A percentile compares a stretch with the other conserved stretches of the same genome.
phyloP scores from a whole-genome alignment of 2,329 filamentous ascomycete species.

The Talaromyces funiculosus region DNA sequence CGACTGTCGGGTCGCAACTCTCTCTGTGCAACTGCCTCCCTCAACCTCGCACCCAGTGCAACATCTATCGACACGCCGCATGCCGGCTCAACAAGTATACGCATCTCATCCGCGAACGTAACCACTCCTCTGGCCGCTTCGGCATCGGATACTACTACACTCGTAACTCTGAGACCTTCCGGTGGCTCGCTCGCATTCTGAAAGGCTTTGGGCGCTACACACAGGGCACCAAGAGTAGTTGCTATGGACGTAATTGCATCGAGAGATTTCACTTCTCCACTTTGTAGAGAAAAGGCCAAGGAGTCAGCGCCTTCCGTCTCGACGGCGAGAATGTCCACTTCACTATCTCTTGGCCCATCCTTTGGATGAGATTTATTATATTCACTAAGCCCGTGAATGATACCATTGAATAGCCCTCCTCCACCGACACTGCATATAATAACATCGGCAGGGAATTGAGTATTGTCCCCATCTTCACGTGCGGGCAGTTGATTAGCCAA shows the following conservation, averaged over 20 bases:
- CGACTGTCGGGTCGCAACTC: conserved; percentile 25
- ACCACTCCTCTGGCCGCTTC: conserved; percentile 72
- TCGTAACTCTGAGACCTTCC: conserved; percentile 43
- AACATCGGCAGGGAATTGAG: conserved; percentile 51
- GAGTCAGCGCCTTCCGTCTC: conserved; percentile 70
- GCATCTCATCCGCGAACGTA: conserved; percentile 70
- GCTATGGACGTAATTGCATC: conserved; percentile 67
- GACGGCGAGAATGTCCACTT: conserved; percentile 54
- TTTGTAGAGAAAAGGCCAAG: conserved; percentile 55
- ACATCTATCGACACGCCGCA: conserved; percentile 69
- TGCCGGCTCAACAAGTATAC: conserved; percentile 71
- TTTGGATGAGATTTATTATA: background rate
- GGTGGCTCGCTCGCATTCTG: conserved; percentile 50
- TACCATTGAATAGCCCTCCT: conserved; percentile 68
- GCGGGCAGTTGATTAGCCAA: conserved; percentile 30
- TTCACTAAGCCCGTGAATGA: conserved; percentile 57
- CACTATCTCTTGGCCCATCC: conserved; percentile 8
- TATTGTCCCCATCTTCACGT: conserved; percentile 8
- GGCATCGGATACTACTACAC: conserved; percentile 61
- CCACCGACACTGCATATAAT: conserved; percentile 75
- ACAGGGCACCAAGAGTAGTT: conserved; percentile 61
- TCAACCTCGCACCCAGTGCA: conserved; percentile 22
- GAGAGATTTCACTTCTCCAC: conserved; percentile 52
- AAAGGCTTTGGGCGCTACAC: conserved; percentile 60
- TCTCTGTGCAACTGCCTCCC: conserved; percentile 20